Conservation (phyloP, 352 stramenopile genomes). For the Lagenidium sp. region DNA sequence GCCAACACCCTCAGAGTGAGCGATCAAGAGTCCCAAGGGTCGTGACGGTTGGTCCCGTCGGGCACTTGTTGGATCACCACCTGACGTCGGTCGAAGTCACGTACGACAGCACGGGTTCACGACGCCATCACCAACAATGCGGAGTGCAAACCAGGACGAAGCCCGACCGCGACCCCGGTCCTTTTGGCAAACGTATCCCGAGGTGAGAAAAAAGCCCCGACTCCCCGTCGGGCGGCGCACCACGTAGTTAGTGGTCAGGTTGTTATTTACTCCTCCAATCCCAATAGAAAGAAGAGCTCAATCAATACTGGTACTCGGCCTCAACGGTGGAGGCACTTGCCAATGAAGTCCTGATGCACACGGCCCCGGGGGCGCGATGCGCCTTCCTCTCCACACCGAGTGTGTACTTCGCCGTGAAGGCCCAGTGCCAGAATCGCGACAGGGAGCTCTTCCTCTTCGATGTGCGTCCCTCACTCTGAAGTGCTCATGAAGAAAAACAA, state of each 20-base stretch:
- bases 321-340: constrained; percentile 79
- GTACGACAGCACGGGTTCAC: not conserved
- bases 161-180: constrained; percentile 16
- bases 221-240: too few species aligned
- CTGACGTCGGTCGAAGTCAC: too few species aligned
- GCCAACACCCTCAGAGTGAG: too few species aligned
- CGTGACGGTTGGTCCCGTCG: too few species aligned
- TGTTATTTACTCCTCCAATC: not conserved
- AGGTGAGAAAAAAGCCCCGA: constrained; percentile 19
- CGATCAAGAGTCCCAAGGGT: too few species aligned
- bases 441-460: constrained; percentile 85
- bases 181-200: constrained; percentile 65
- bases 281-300: constrained; percentile 88
- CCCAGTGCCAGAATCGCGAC: constrained; percentile 13
- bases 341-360: constrained; percentile 51
- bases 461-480: constrained; percentile 46
- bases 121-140: constrained; percentile 11
- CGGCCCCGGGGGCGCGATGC: constrained; percentile 23
- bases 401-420: constrained; percentile 88
- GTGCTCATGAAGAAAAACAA: too few species aligned
- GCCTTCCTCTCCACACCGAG: constrained; percentile 93
- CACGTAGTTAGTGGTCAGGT: not conserved
- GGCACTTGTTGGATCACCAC: too few species aligned
- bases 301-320: constrained; percentile 95
- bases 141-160: constrained; percentile 6